phyloP scores from a whole-genome alignment of 2,329 filamentous ascomycete species.

The Arthrobotrys megalospora region DNA sequence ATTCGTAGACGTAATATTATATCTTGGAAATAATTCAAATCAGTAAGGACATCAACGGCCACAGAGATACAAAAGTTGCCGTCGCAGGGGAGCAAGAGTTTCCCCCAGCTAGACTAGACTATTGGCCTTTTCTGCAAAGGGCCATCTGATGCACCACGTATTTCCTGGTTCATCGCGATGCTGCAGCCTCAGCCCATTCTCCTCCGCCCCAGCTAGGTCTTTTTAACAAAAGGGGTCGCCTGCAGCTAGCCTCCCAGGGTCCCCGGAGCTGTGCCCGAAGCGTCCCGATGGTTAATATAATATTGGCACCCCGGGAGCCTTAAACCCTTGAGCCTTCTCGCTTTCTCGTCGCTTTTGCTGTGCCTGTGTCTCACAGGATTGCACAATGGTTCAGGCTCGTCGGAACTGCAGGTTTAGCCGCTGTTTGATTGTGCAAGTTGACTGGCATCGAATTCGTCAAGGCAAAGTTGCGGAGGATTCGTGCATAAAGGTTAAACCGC shows the following conservation, averaged over 20 bases:
- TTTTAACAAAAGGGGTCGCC: slow-evolving; percentile 31
- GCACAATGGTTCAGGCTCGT: slow-evolving; percentile 28
- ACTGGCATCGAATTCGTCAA: neutral
- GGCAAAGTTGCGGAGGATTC: slow-evolving; percentile 26
- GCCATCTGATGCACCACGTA: slow-evolving; percentile 49
- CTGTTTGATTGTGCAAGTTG: slow-evolving; percentile 5
- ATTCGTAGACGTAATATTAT: slow-evolving; percentile 34
- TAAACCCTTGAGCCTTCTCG: slow-evolving; percentile 8
- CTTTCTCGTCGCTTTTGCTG: slow-evolving; percentile 11
- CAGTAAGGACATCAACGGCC: slow-evolving; percentile 10
- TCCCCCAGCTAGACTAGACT: slow-evolving; percentile 1
- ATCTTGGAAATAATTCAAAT: slow-evolving; percentile 25
- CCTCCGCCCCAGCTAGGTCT: slow-evolving; percentile 40
- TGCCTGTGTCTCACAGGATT: slow-evolving; percentile 18
- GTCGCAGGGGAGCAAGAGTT: slow-evolving; percentile 33
- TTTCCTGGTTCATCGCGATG: slow-evolving; percentile 46
- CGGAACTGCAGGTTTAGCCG: slow-evolving; percentile 42
- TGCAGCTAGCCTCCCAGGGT: neutral
- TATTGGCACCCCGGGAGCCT: neutral
- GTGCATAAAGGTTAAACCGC: slow-evolving; percentile 27
- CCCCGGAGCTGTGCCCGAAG: slow-evolving; percentile 11
- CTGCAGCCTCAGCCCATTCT: slow-evolving; percentile 32
- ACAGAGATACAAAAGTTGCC: slow-evolving; percentile 47
- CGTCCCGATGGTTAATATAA: neutral
- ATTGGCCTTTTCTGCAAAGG: slow-evolving; percentile 24